Evolutionary conservation across 495 filamentous ascomycete genomes (phyloP).

Genomic region (Xylaria flabelliformis): DNA sequence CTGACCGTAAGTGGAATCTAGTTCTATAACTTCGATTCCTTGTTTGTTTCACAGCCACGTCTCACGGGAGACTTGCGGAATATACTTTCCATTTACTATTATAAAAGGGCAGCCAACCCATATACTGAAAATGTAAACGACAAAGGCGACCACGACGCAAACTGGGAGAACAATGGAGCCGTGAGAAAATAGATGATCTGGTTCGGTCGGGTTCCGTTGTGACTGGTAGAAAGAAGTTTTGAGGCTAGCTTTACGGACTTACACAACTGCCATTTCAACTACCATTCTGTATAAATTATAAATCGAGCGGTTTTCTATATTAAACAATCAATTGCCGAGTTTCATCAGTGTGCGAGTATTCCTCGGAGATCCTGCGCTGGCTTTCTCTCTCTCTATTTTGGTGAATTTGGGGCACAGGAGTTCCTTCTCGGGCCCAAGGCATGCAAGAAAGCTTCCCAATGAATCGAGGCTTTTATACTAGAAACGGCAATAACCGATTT

Average conservation of each 20-base stretch:
- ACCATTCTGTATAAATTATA: too few species aligned
- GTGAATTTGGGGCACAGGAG: too few species aligned
- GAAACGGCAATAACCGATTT: too few species aligned
- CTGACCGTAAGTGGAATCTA: conserved; percentile 72
- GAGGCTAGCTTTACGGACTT: conserved; percentile 44
- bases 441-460: too few species aligned
- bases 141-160: conserved; percentile 76
- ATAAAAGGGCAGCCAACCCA: conserved; percentile 75
- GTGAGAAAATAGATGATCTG: conserved; percentile 85
- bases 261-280: too few species aligned
- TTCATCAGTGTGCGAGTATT: too few species aligned
- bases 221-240: conserved; percentile 92
- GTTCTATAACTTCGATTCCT: conserved; percentile 99
- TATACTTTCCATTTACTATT: conserved; percentile 97
- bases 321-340: too few species aligned
- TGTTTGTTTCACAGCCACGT: conserved; percentile 97
- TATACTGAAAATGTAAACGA: conserved; percentile 63
- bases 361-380: too few species aligned
- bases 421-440: too few species aligned
- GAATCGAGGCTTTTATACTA: too few species aligned
- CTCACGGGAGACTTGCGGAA: conserved; percentile 96
- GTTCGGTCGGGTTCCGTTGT: conserved; percentile 93
- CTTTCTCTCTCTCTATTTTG: too few species aligned
- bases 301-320: too few species aligned
- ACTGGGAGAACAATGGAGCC: conserved; percentile 82